Evolutionary conservation across 805 yeast species (phyloP).

Genomic region (Torulaspora indica): DNA sequence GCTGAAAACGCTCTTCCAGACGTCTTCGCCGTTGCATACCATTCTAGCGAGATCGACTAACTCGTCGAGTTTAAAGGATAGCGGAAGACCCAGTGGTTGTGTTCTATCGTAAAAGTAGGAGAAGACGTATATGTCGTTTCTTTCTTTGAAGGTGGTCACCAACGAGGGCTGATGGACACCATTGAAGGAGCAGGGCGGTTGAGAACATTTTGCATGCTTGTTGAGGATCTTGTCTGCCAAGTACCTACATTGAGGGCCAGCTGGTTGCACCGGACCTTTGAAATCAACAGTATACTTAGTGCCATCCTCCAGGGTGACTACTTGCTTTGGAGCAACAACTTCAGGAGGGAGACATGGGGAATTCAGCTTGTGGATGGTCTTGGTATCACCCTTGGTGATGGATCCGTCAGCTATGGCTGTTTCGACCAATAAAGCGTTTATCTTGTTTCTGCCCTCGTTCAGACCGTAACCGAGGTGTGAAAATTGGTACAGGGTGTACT

Average conservation of each 20-base stretch:
- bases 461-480: constrained; percentile 95
- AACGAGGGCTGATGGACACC: constrained; percentile 97
- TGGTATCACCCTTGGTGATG: constrained; percentile 37
- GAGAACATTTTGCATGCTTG: constrained; percentile 72
- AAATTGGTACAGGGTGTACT: constrained; percentile 81
- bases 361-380: constrained; percentile 44
- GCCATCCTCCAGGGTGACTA: constrained; percentile 51
- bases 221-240: constrained; percentile 77
- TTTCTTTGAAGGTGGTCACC: constrained; percentile 63
- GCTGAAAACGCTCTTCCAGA: constrained; percentile 64
- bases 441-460: constrained; percentile 85
- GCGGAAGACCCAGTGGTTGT: constrained; percentile 91
- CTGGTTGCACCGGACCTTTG: constrained; percentile 57
- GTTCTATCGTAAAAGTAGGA: constrained; percentile 95
- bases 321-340: constrained; percentile 50
- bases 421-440: constrained; percentile 62
- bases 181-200: constrained; percentile 88
- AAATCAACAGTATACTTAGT: constrained; percentile 52
- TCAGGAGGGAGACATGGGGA: constrained; percentile 92
- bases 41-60: constrained; percentile 71
- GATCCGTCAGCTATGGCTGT: constrained; percentile 42
- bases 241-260: constrained; percentile 80
- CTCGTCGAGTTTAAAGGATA: constrained; percentile 79
- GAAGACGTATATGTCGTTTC: constrained; percentile 80
- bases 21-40: constrained; percentile 78